phyloP scores from a whole-genome alignment of 345 rosid genomes.

The Psidium guajava region DNA sequence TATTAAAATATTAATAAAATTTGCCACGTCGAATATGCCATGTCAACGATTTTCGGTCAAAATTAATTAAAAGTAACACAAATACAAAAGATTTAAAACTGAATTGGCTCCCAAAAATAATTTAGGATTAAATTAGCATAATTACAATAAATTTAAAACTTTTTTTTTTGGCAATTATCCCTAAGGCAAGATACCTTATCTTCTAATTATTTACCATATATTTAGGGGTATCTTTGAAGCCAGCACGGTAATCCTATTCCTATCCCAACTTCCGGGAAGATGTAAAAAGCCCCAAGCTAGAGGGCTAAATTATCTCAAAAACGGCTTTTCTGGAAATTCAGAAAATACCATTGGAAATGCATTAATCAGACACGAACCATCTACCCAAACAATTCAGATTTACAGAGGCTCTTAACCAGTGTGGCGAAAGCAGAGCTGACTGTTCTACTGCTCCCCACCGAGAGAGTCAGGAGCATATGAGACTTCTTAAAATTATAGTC shows the following conservation, averaged over 20 bases:
- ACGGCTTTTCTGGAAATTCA: background rate
- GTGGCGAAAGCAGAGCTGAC: background rate
- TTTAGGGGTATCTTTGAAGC: background rate
- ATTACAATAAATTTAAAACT: too few species aligned
- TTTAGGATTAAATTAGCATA: too few species aligned
- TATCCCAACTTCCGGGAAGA: background rate
- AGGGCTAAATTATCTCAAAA: background rate
- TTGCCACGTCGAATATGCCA: too few species aligned
- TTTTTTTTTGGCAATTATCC: too few species aligned
- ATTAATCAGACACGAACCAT: background rate
- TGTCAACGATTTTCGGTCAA: too few species aligned
- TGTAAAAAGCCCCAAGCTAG: background rate
- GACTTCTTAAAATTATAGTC: background rate
- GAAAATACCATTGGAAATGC: background rate
- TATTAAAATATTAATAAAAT: too few species aligned
- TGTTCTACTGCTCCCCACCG: background rate
- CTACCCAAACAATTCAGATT: background rate
- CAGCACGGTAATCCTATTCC: background rate
- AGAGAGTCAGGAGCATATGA: background rate
- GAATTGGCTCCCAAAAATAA: too few species aligned
- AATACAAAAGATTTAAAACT: too few species aligned
- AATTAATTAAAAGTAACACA: too few species aligned
- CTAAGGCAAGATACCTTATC: background rate
- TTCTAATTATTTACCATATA: background rate
- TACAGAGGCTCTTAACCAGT: background rate